These are phyloP conservation scores for Heliamphora exappendiculata DNA, from an alignment of 148 eudicot genomes.

Conservation along the genomic window DNA sequence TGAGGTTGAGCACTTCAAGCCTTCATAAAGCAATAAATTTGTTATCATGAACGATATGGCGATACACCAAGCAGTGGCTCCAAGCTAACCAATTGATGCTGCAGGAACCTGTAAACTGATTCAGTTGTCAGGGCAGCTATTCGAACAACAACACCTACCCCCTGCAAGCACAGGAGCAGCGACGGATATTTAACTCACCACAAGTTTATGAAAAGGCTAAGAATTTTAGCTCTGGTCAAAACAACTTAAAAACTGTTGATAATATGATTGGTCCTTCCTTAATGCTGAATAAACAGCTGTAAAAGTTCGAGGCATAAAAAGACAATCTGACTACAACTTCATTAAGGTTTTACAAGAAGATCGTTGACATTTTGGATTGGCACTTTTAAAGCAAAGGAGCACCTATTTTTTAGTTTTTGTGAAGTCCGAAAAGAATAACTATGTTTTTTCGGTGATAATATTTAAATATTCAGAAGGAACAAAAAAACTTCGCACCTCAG, in stretches of 20 bases:
- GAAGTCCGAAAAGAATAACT: neutral
- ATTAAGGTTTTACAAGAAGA: neutral
- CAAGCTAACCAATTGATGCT: conserved; percentile 48
- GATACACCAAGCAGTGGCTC: conserved; percentile 63
- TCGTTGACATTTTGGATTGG: neutral
- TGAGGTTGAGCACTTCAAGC: conserved; percentile 2
- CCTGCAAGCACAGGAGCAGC: conserved; percentile 33
- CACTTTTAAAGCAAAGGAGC: neutral
- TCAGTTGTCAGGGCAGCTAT: conserved; percentile 76
- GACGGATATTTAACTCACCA: neutral
- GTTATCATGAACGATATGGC: conserved; percentile 36
- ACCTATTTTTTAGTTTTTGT: neutral
- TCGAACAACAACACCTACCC: conserved; percentile 54
- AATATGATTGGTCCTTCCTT: neutral
- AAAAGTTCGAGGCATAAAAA: neutral
- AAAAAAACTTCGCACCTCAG: neutral
- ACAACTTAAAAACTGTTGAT: neutral
- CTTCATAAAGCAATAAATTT: neutral
- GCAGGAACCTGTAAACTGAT: conserved; percentile 66
- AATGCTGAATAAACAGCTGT: neutral
- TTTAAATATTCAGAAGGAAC: neutral
- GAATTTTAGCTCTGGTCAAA: too few species aligned
- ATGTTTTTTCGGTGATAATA: neutral
- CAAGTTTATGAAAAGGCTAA: conserved; percentile 5
- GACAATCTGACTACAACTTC: neutral